Evolutionary conservation across 2,329 filamentous ascomycete genomes (phyloP).

Genomic region (Aspergillus intermedius): DNA sequence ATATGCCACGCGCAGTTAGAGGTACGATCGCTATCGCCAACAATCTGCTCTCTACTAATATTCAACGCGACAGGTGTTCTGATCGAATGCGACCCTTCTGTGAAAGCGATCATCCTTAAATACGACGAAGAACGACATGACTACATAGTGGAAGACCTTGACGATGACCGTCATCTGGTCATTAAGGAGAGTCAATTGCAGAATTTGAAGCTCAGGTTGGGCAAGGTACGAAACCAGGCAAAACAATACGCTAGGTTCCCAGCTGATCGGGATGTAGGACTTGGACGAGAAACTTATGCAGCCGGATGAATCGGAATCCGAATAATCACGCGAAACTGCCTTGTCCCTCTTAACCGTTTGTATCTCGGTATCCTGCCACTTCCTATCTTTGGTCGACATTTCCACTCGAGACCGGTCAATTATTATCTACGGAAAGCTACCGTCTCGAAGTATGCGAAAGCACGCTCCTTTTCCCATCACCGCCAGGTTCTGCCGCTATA

Average conservation of each 20-base stretch:
- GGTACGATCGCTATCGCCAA: slow-evolving; percentile 16
- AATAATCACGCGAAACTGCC: slow-evolving; percentile 15
- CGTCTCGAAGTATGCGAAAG: no score
- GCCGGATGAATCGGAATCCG: slow-evolving; percentile 41
- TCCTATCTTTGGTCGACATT: neutral
- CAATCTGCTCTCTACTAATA: neutral
- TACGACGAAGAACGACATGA: slow-evolving; percentile 43
- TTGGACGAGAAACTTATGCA: slow-evolving; percentile 44
- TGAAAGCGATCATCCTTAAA: slow-evolving; percentile 45
- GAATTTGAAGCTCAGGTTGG: slow-evolving; percentile 36
- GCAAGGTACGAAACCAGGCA: slow-evolving; percentile 25
- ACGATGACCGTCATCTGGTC: slow-evolving; percentile 40
- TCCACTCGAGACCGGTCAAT: neutral
- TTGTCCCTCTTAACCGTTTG: neutral
- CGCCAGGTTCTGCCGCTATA: no score
- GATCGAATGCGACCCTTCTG: slow-evolving; percentile 44
- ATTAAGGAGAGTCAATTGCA: slow-evolving; percentile 42
- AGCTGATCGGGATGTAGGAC: slow-evolving; percentile 28
- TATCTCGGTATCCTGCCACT: neutral
- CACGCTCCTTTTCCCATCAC: no score
- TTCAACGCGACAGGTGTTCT: slow-evolving; percentile 31
- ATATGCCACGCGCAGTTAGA: slow-evolving; percentile 38
- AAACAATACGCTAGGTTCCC: neutral
- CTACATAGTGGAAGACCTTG: slow-evolving; percentile 43
- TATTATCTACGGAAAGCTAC: no score